A percentile compares a stretch with the other conserved stretches of the same genome.
Conservation (phyloP, 306 rosid species). For the Acacia acuminata region DNA sequence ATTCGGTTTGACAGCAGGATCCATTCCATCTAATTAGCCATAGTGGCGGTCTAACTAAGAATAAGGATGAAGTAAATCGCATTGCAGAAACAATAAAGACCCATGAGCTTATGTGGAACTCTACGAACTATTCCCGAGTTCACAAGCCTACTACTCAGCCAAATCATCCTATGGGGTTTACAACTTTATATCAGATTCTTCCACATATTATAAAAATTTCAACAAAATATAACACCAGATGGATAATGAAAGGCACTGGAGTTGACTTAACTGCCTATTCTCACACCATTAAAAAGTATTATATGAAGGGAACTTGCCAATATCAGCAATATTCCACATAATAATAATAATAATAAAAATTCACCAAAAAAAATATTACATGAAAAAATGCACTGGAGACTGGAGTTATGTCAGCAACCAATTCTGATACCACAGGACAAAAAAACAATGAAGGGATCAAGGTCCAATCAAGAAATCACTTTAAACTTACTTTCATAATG, state of each 20-base stretch:
- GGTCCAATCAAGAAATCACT: constrained; percentile 9
- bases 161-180: background rate
- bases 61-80: background rate
- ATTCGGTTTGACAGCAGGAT: background rate
- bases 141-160: background rate
- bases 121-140: background rate
- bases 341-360: background rate
- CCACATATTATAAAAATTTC: background rate
- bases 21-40: constrained; percentile 1
- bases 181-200: background rate
- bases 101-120: background rate
- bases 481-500: constrained; percentile 84
- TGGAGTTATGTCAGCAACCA: background rate
- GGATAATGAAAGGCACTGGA: background rate
- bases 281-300: background rate
- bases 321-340: background rate
- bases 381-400: background rate
- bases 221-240: background rate
- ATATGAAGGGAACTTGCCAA: background rate
- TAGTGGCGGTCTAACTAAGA: background rate
- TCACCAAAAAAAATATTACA: background rate
- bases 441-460: background rate
- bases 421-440: background rate
- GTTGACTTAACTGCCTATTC: background rate
- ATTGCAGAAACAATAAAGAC: background rate